Base-by-base conservation (phyloP, 441 rosid species). In the Aleurites moluccanus region DNA sequence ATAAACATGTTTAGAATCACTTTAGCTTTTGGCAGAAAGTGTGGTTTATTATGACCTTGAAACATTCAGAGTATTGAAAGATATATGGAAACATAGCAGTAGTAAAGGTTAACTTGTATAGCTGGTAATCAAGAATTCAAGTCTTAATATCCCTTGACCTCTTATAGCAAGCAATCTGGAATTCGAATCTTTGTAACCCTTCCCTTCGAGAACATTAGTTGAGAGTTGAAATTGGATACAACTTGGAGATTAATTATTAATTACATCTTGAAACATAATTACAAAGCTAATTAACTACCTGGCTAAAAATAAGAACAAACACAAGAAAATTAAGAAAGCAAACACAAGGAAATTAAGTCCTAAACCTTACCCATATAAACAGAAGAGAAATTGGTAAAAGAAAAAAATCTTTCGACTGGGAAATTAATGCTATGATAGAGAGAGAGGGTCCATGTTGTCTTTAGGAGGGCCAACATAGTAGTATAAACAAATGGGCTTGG, bases 401-500 rank as follows among this genome's bases (percentile, higher is more conserved):
- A 75, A 73, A 75, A 30, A 18, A 25, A 23, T 10, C 27, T 33
- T 67, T 52, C 3, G 20, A 10, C 6, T 28, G 57, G 18, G 59
- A 49, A 57, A 56, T 64, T 33, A 71, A 67, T 64, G 70, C 38
- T 42, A 28, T 28, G 75, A 55, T 79, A 57, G 80, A 52, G 77
- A 59, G 33, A 14, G 64, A 66, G 90, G 92, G 91, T 73, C 91
- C 91, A 79, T 71, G 59, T 45, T 93, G 92, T 80, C 91, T 82
- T 73, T 74, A 49, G 86, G 85, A 86, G 88, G 88, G 75, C 83
- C 84, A 87, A 83, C 98, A 88, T n/a, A 56, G 77, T 68, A 68
- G 68, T 77, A 80, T 55, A 76, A 78, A 77, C 75, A 75, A 69
- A 70, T 82, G 86, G 86, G 79, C 25, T 79, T 76, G 88, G 92